Evolutionary conservation across 768 basidiomycete species (phyloP), one percentile per base, ranked within the genome.

Genomic region (Russula compacta): DNA sequence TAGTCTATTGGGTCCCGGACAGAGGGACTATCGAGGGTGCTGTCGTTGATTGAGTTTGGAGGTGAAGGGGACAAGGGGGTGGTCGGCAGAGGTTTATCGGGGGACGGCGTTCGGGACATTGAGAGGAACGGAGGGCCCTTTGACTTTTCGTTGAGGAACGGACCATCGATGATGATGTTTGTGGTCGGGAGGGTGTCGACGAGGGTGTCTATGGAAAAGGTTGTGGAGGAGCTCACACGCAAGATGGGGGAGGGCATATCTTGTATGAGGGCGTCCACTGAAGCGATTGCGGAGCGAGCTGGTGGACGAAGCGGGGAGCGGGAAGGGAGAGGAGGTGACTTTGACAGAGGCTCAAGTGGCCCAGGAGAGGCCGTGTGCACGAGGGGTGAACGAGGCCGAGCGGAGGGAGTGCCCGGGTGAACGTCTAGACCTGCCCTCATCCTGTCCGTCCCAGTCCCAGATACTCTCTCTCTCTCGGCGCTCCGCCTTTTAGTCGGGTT

Each of bases 311-410:
- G 67, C 42, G 72, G 71, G 10, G 71, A 72, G 53, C 71, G 71
- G 40, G 66, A 60, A 29, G 71, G 71, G 9, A 71, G 60, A 51
- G 71, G 71, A 44, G 69, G 69, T 44, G 65, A 64, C 43, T 56
- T 64, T 57, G 58, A 53, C 24, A 2, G 24, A 58, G 56, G 32
- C 11, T 42, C 35, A 43, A 59, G 56, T 58, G 59, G 56, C 44
- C 64, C 61, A 53, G 43, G 67, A 53, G 70, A 63, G 60, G 39
- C 17, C 56, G 61, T 62, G 53, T 59, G 51, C 72, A 73, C 71
- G 71, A 69, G 71, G 71, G 67, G 55, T 64, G 72, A 72, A 70
- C 67, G 71, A 72, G 72, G 71, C 66, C 56, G 67, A 52, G 53
- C 62, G 58, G 63, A 44, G 61, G 43, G 15, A 12, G 35, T 35